Percentiles rank a stretch among this genome's conserved stretches.
Evolutionary conservation across 1,139 yeast genomes (phyloP).

Genomic region (Nakaseomyces sp.): DNA sequence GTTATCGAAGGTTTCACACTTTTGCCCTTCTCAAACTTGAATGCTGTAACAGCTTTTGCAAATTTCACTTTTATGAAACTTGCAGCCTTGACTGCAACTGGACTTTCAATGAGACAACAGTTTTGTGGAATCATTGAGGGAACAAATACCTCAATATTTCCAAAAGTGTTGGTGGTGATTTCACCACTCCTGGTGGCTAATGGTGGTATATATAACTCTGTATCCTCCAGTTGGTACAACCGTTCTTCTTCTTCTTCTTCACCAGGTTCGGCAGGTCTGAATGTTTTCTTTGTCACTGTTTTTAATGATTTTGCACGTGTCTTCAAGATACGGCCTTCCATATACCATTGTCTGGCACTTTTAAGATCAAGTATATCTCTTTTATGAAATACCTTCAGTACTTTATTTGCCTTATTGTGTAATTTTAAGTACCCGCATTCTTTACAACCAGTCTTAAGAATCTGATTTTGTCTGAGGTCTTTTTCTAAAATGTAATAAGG

Average conservation of each 20-base stretch:
- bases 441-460: slow-evolving; percentile 48
- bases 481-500: slow-evolving; percentile 79
- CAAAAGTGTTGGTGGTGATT: slow-evolving; percentile 67
- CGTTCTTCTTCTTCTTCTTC: slow-evolving; percentile 45
- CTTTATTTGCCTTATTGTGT: slow-evolving; percentile 31
- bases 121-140: slow-evolving; percentile 78
- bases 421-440: slow-evolving; percentile 68
- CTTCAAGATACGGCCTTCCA: slow-evolving; percentile 66
- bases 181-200: slow-evolving; percentile 43
- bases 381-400: slow-evolving; percentile 53
- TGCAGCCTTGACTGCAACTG: slow-evolving; percentile 61
- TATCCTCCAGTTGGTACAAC: slow-evolving; percentile 69
- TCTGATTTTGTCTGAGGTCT: slow-evolving; percentile 63
- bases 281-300: slow-evolving; percentile 29
- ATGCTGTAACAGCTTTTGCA: slow-evolving; percentile 82
- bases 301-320: slow-evolving; percentile 63
- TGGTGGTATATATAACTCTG: slow-evolving; percentile 61
- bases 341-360: slow-evolving; percentile 81
- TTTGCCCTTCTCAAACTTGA: slow-evolving; percentile 50
- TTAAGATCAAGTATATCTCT: slow-evolving; percentile 53
- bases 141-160: slow-evolving; percentile 72
- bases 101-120: slow-evolving; percentile 53
- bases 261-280: slow-evolving; percentile 30
- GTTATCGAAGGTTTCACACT: slow-evolving; percentile 58
- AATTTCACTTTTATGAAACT: slow-evolving; percentile 59